phyloP scores from a whole-genome alignment of 1,139 yeast genomes.

The Hemisphaericaspora subhashii region DNA sequence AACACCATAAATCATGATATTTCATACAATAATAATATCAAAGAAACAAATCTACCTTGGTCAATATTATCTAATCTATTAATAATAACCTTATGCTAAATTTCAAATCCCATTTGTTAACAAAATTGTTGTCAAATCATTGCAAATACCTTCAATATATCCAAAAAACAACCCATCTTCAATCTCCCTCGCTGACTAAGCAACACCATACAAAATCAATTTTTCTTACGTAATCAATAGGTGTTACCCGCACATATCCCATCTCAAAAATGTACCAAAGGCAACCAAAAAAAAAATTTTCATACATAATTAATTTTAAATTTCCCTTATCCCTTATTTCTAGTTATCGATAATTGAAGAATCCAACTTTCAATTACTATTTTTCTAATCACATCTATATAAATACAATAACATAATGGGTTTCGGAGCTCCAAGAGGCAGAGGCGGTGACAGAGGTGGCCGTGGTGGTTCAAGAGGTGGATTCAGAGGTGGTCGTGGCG shows the following conservation, averaged over 20 bases:
- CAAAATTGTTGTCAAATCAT: neutral
- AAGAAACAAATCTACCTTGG: too few relatives aligned
- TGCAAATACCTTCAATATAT: neutral
- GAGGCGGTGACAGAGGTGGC: constrained; percentile 44
- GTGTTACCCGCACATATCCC: constrained; percentile 24
- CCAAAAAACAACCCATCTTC: neutral
- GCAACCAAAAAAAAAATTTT: constrained; percentile 9
- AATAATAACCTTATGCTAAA: too few relatives aligned
- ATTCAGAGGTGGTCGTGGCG: constrained; percentile 26
- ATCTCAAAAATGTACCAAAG: constrained; percentile 14
- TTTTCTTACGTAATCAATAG: constrained; percentile 15
- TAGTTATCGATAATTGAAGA: too few relatives aligned
- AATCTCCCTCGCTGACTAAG: constrained; percentile 13
- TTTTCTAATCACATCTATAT: neutral
- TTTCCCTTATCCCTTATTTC: neutral
- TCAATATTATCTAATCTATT: too few relatives aligned
- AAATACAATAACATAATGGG: constrained; percentile 1
- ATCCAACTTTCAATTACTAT: too few relatives aligned
- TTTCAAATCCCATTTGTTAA: constrained; percentile 3
- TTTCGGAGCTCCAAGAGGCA: constrained; percentile 6
- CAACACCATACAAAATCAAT: constrained; percentile 14
- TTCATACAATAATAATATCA: too few relatives aligned
- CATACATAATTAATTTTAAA: neutral
- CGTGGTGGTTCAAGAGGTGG: constrained; percentile 58
- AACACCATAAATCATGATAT: too few relatives aligned